phyloP scores from a whole-genome alignment of 208 protist genomes.

The Leishmania gerbilli region DNA sequence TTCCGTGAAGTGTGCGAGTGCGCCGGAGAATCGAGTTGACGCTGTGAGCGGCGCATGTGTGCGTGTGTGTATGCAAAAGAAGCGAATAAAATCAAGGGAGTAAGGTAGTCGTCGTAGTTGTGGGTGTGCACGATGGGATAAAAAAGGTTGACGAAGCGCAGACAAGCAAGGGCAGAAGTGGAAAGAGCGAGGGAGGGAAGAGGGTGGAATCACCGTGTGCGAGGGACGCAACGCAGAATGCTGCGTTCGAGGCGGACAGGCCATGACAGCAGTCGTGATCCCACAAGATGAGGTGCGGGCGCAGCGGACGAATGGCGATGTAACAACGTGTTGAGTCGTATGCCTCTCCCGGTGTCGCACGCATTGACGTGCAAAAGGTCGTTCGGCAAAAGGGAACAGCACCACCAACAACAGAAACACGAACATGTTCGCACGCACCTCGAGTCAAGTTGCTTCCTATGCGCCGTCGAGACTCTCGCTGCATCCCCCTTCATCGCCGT shows the following conservation, averaged over 20 bases:
- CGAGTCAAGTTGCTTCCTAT: not conserved
- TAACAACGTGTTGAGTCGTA: not conserved
- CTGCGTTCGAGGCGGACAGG: not conserved
- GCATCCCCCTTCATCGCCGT: not conserved
- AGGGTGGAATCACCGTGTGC: not conserved
- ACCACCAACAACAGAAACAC: no score
- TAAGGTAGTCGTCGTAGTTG: not conserved
- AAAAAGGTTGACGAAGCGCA: not conserved
- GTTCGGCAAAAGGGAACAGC: not conserved
- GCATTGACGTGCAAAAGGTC: not conserved
- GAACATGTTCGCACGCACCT: not conserved
- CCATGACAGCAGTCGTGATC: not conserved
- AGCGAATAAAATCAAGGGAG: not conserved
- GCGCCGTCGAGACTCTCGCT: not conserved
- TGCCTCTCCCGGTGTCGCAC: not conserved
- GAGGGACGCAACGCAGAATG: not conserved
- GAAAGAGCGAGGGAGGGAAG: no score
- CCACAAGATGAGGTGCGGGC: not conserved
- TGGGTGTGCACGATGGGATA: not conserved
- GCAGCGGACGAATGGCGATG: not conserved
- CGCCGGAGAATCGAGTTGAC: not conserved
- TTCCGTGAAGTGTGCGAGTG: not conserved
- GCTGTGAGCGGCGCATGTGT: not conserved
- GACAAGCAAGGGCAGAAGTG: not conserved
- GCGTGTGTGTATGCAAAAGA: not conserved